Percentiles rank a stretch among this genome's conserved stretches.
Evolutionary conservation across 2,329 filamentous ascomycete genomes (phyloP).

Genomic region (Epichloe bromicola): DNA sequence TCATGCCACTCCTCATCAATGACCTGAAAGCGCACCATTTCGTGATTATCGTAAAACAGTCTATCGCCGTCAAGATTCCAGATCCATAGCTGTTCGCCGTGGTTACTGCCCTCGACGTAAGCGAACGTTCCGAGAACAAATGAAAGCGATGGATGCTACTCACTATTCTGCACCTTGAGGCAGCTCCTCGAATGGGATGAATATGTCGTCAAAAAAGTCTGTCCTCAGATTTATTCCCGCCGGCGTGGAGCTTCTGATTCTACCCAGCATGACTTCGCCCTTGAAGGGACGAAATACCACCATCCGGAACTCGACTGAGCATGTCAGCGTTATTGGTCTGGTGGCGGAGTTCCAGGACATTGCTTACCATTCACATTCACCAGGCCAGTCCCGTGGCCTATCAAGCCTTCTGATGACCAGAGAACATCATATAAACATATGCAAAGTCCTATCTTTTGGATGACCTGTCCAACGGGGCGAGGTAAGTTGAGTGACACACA

Average conservation of each 20-base stretch:
- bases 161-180: conserved; percentile 68
- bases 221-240: conserved; percentile 67
- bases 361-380: conserved; percentile 80
- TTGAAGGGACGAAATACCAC: conserved; percentile 94
- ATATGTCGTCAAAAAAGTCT: conserved; percentile 91
- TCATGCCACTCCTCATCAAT: conserved; percentile 87
- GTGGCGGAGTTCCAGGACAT: not conserved
- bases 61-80: conserved; percentile 65
- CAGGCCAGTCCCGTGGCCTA: conserved; percentile 81
- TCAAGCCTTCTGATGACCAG: conserved; percentile 81
- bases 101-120: conserved; percentile 38
- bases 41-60: conserved; percentile 81
- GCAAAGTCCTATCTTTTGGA: conserved; percentile 88
- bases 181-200: conserved; percentile 60
- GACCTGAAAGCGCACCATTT: conserved; percentile 76
- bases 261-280: conserved; percentile 77
- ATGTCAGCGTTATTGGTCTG: not conserved
- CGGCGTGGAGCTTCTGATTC: conserved; percentile 62
- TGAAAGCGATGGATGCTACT: conserved; percentile 17
- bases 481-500: not conserved
- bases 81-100: conserved; percentile 68
- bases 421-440: conserved; percentile 87
- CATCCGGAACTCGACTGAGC: conserved; percentile 75
- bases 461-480: conserved; percentile 38
- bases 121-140: not conserved